phyloP scores from a whole-genome alignment of 2,329 filamentous ascomycete genomes.

The Ilyonectria mors-panacis region DNA sequence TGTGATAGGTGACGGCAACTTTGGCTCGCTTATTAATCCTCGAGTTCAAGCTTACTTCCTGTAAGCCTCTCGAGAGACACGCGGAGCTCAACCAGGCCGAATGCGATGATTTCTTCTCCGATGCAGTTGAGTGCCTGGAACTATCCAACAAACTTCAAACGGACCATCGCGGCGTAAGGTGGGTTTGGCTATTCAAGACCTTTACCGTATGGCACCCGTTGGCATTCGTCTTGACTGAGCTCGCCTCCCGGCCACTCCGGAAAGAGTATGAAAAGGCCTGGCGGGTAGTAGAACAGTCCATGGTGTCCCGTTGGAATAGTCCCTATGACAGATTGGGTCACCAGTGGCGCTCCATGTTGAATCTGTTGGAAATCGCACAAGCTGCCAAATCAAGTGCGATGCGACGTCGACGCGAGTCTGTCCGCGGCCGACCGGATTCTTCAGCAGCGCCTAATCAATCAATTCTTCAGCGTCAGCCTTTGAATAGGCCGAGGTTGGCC shows the following conservation, averaged over 20 bases:
- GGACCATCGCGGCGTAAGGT: not conserved
- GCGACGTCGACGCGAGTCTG: no score
- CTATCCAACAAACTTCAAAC: not conserved
- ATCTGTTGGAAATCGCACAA: not conserved
- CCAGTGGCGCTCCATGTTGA: conserved; percentile 3
- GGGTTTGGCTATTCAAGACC: conserved; percentile 11
- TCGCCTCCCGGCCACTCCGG: not conserved
- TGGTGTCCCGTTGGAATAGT: conserved; percentile 1
- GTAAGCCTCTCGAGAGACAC: not conserved
- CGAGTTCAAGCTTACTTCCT: not conserved
- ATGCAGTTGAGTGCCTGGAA: not conserved
- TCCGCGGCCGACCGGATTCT: no score
- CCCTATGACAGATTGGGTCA: not conserved
- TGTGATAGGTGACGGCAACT: no score
- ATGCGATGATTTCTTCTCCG: not conserved
- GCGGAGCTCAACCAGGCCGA: not conserved
- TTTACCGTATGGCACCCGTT: conserved; percentile 3
- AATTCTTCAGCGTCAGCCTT: no score
- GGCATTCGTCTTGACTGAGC: not conserved
- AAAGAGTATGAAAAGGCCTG: conserved; percentile 4
- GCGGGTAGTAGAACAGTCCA: conserved; percentile 4
- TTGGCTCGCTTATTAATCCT: not conserved
- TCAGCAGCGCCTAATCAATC: no score
- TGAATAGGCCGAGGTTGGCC: no score
- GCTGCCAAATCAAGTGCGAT: no score